Percentiles rank a stretch among this genome's conserved stretches.
Conservation (phyloP, 305 asterid genomes). For the Fraxinus sp. region DNA sequence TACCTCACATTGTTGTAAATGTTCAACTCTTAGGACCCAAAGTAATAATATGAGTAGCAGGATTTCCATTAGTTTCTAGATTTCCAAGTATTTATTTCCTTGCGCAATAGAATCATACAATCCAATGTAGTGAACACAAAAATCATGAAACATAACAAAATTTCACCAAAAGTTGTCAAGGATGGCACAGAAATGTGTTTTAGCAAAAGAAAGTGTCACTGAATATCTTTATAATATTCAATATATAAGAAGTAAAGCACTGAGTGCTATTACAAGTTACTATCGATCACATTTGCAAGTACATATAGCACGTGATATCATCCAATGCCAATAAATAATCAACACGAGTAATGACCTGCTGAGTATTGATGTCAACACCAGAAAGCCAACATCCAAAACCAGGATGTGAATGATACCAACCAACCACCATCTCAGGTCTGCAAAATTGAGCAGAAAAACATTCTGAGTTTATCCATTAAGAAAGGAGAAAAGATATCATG, state of each 20-base stretch:
- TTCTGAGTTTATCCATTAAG: conserved; percentile 6
- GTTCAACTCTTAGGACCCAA: neutral
- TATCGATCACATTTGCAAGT: neutral
- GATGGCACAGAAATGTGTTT: neutral
- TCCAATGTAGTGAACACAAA: neutral
- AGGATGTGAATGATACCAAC: conserved; percentile 99
- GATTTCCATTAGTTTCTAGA: neutral
- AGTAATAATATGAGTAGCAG: neutral
- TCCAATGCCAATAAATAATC: neutral
- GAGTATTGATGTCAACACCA: conserved; percentile 97
- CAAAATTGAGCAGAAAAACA: conserved; percentile 25
- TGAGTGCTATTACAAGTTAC: neutral
- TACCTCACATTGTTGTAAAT: neutral
- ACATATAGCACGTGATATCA: neutral
- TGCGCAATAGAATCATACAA: neutral
- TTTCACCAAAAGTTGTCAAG: neutral
- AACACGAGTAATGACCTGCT: conserved; percentile 58
- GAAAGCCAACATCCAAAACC: conserved; percentile 99
- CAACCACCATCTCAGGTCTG: conserved; percentile 99
- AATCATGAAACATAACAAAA: neutral
- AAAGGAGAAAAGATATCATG: neutral
- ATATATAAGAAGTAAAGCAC: neutral
- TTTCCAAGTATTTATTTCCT: neutral
- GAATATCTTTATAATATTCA: neutral
- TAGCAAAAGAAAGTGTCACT: neutral